Percentiles rank a stretch among this genome's conserved stretches.
Evolutionary conservation across 2,329 filamentous ascomycete species (phyloP).

Genomic region (Ascochyta lentis): DNA sequence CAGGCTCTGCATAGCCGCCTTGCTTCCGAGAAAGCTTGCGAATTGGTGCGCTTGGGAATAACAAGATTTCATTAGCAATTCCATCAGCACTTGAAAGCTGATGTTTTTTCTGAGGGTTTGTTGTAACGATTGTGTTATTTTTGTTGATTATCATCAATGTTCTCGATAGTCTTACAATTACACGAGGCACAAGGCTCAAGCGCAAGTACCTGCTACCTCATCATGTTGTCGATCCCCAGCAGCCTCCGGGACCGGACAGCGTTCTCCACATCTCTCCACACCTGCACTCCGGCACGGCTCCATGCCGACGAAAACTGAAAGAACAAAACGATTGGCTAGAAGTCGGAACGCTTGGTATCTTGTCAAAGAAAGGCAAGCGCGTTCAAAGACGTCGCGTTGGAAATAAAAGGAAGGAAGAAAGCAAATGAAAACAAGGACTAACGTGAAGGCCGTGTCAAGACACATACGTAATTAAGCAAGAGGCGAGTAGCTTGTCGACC

Average conservation of each 20-base stretch:
- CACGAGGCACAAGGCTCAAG: slow-evolving; percentile 7
- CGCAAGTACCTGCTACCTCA: neutral
- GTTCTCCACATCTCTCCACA: slow-evolving; percentile 3
- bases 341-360: slow-evolving; percentile 22
- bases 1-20: slow-evolving; percentile 5
- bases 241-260: slow-evolving; percentile 3
- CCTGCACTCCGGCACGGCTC: neutral
- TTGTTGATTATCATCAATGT: neutral
- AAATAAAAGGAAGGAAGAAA: neutral
- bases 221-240: slow-evolving; percentile 1
- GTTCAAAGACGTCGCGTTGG: slow-evolving; percentile 11
- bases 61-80: neutral
- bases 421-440: neutral
- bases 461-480: slow-evolving; percentile 12
- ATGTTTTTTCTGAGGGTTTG: neutral
- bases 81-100: neutral
- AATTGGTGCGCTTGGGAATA: neutral
- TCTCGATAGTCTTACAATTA: slow-evolving; percentile 2
- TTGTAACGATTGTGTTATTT: neutral
- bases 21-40: slow-evolving; percentile 4
- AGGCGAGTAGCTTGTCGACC: slow-evolving; percentile 34
- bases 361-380: slow-evolving; percentile 8
- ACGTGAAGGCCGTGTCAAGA: neutral
- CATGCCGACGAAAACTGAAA: neutral
- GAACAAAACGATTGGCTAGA: slow-evolving; percentile 20